These are phyloP conservation scores for Acanthamoeba polyphaga DNA, from an alignment of 208 protist species.

Conservation along the genomic window DNA sequence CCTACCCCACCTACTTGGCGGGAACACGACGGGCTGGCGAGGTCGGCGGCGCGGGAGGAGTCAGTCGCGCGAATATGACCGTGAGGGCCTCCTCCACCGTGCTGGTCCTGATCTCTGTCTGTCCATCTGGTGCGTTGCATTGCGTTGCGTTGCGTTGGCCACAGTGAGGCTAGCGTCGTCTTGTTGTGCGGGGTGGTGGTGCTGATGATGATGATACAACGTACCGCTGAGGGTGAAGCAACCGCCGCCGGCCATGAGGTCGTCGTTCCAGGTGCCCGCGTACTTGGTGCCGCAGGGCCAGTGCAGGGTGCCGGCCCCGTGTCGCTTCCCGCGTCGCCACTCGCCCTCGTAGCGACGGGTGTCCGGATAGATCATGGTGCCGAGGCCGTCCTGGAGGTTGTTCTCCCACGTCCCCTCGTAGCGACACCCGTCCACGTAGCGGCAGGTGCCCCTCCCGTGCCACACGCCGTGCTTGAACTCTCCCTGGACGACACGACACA, in stretches of 20 bases:
- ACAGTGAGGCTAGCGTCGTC: too few relatives aligned
- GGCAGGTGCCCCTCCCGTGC: conserved; percentile 42
- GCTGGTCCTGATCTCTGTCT: not conserved
- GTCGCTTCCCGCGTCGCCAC: conserved; percentile 9
- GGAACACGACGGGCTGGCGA: not conserved
- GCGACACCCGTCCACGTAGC: not conserved
- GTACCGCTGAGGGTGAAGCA: conserved; percentile 45
- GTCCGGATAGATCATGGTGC: conserved; percentile 21
- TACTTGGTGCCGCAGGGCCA: conserved; percentile 36
- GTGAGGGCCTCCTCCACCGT: conserved; percentile 18
- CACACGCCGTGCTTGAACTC: conserved; percentile 62
- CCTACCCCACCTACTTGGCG: too few relatives aligned
- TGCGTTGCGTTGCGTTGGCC: too few relatives aligned
- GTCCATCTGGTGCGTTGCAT: not conserved
- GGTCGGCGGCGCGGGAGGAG: not conserved
- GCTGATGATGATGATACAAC: too few relatives aligned
- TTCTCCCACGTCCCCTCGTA: conserved; percentile 58
- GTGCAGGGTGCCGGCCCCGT: conserved; percentile 24
- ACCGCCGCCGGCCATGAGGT: conserved; percentile 30
- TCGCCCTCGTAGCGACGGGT: conserved; percentile 15
- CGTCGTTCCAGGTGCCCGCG: not conserved
- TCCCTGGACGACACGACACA: not conserved
- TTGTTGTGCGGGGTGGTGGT: not conserved
- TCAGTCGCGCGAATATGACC: not conserved
- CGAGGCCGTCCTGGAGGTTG: conserved; percentile 35